Percentiles rank a stretch among this genome's conserved stretches.
phyloP scores from a whole-genome alignment of 129 eudicot species.

The Escallonia rubra region DNA sequence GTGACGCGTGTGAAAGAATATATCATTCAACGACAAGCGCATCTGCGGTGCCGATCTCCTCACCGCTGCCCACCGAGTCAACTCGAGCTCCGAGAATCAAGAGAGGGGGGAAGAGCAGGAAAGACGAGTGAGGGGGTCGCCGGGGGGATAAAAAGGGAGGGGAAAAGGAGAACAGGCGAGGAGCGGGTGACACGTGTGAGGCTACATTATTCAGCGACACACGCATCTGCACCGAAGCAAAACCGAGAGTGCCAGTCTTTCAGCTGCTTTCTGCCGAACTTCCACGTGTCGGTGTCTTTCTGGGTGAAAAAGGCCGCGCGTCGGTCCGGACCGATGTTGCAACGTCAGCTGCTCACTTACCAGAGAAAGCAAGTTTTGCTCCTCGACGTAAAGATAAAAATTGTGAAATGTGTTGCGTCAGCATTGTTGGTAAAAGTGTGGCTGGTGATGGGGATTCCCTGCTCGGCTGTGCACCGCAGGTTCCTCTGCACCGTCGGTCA shows the following conservation, averaged over 20 bases:
- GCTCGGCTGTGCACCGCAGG: no score
- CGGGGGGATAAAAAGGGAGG: neutral
- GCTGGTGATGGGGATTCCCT: no score
- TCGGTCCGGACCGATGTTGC: no score
- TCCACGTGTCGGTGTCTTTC: conserved; percentile 2
- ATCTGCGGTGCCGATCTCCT: neutral
- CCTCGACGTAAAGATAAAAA: no score
- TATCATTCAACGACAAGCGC: neutral
- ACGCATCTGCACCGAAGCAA: conserved; percentile 9
- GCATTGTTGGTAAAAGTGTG: no score
- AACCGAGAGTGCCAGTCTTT: neutral
- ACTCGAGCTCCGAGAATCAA: conserved; percentile 3
- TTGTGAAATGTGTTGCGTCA: no score
- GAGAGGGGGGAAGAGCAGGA: neutral
- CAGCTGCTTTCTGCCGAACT: neutral
- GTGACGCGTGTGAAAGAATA: conserved; percentile 30
- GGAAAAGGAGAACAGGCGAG: conserved; percentile 2
- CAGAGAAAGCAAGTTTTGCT: no score
- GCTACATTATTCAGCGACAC: conserved; percentile 7
- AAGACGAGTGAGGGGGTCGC: no score
- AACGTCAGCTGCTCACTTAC: no score
- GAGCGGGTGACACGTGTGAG: conserved; percentile 34
- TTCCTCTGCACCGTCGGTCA: no score
- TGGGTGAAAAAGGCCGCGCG: no score
- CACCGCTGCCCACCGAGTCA: no score